phyloP scores from a whole-genome alignment of 2,329 filamentous ascomycete species.

The Exophiala bonariae region DNA sequence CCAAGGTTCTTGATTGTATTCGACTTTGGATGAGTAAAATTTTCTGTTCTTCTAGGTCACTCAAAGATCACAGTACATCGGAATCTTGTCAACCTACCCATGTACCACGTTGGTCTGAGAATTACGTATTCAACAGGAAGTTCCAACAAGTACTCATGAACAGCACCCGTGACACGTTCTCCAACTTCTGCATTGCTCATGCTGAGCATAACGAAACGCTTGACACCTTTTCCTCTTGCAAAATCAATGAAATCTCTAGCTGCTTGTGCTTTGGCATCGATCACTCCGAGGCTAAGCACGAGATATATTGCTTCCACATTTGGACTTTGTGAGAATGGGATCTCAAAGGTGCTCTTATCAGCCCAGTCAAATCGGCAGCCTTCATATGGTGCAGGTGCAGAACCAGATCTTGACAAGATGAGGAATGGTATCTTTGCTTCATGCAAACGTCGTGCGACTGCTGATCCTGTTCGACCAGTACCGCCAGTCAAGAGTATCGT shows the following conservation, averaged over 20 bases:
- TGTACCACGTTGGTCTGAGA: slow-evolving; percentile 53
- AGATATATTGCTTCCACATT: neutral
- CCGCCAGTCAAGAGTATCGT: slow-evolving; percentile 46
- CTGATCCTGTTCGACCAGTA: slow-evolving; percentile 46
- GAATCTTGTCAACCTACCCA: slow-evolving; percentile 39
- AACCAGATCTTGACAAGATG: slow-evolving; percentile 41
- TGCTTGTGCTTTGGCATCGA: neutral
- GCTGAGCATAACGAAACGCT: slow-evolving; percentile 48
- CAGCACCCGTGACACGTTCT: slow-evolving; percentile 36
- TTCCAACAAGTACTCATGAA: slow-evolving; percentile 42
- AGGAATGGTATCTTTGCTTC: slow-evolving; percentile 31
- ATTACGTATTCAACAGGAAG: slow-evolving; percentile 45
- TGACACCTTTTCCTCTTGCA: slow-evolving; percentile 36
- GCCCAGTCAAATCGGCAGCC: slow-evolving; percentile 22
- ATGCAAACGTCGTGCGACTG: slow-evolving; percentile 28
- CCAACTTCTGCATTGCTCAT: slow-evolving; percentile 39
- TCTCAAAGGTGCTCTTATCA: neutral
- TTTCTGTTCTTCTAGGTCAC: no score
- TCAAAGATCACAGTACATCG: no score
- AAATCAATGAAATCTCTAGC: slow-evolving; percentile 41
- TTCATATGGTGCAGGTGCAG: slow-evolving; percentile 19
- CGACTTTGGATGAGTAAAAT: slow-evolving; percentile 40
- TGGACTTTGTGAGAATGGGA: neutral
- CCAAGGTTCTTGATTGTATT: slow-evolving; percentile 39
- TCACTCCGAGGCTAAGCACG: neutral